Evolutionary conservation across 208 protist species (phyloP), one percentile per base, ranked within the genome.

Genomic region (Leishmania tarentolae): DNA sequence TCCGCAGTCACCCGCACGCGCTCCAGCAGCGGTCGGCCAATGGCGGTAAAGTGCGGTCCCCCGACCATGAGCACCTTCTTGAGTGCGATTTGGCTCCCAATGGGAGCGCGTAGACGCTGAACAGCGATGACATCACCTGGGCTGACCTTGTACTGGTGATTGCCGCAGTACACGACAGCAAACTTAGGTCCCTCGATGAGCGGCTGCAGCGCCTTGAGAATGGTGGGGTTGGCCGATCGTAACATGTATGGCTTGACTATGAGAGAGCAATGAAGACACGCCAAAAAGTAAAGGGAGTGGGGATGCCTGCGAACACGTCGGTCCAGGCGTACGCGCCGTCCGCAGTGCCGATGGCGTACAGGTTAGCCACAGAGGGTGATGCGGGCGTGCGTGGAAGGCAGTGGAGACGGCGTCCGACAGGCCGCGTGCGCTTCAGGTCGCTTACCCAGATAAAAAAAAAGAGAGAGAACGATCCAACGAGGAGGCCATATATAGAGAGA

Each of bases 61-160:
- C 94, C 95, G 28, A 98, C 89, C 84, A 98, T 92, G 6, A 98
- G 80, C 15, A 98, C 92, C 79, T 98, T 98, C 81, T 98, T 96
- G 4, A 98, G 81, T 0, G 86, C 81, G 78, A 98, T 97, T 68
- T 83, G 81, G 61, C 92, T 93, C 3, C 94, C 93, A 66, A 98
- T 97, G 21, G 68, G 86, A 17, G 89, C 89, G 15, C 88, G 87
- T 31, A 98, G 77, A 17, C 90, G 92, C 86, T 98, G 92, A 15
- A 97, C 91, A 4, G 88, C 88, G 78, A 98, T 97, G 74, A 97
- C 89, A 73, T 98, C 96, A 68, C 92, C 93, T 2, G 84, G 76
- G 3, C 85, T 72, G 0, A 98, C 89, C 80, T 98, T 98, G 87
- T 98, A 98, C 84, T 98, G 94, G 70, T 96, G 90, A 68, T 94